These are phyloP conservation scores for Hygrophila difformis DNA, from an alignment of 257 asterid species.

Conservation along the genomic window DNA sequence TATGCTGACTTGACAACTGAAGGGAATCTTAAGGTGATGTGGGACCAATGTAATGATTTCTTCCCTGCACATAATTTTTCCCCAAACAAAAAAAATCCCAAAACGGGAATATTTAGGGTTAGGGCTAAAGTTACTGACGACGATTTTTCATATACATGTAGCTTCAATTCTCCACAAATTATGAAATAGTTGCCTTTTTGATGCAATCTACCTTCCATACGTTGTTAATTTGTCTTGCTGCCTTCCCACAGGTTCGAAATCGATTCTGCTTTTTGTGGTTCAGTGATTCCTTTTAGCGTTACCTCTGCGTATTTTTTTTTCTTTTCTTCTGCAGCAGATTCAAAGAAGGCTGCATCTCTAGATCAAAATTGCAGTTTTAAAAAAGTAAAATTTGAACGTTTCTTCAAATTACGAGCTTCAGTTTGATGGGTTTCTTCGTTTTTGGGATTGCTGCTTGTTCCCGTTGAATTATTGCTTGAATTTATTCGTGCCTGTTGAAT, in stretches of 20 bases:
- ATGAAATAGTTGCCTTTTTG: constrained; percentile 15
- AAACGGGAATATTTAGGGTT: constrained; percentile 33
- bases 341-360: constrained; percentile 5
- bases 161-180: constrained; percentile 12
- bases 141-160: constrained; percentile 10
- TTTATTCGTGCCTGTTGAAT: constrained; percentile 4
- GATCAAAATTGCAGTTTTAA: constrained; percentile 16
- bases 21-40: constrained; percentile 16
- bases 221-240: constrained; percentile 7
- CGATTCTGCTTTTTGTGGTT: background rate
- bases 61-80: constrained; percentile 14
- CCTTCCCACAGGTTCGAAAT: constrained; percentile 2
- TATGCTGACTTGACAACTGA: constrained; percentile 23
- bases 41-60: constrained; percentile 27
- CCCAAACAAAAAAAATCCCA: constrained; percentile 12
- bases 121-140: constrained; percentile 24
- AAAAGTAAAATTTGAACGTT: constrained; percentile 9
- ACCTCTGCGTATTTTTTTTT: constrained; percentile 11
- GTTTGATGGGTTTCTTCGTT: constrained; percentile 15
- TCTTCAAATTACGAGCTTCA: no score
- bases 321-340: no score
- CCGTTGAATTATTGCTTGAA: no score
- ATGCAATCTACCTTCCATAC: constrained; percentile 16
- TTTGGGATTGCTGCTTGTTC: constrained; percentile 11
- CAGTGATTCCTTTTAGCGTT: background rate